A percentile compares a stretch with the other conserved stretches of the same genome.
phyloP scores from a whole-genome alignment of 164 flowering plant species.

The Magnolia kwangsiensis region DNA sequence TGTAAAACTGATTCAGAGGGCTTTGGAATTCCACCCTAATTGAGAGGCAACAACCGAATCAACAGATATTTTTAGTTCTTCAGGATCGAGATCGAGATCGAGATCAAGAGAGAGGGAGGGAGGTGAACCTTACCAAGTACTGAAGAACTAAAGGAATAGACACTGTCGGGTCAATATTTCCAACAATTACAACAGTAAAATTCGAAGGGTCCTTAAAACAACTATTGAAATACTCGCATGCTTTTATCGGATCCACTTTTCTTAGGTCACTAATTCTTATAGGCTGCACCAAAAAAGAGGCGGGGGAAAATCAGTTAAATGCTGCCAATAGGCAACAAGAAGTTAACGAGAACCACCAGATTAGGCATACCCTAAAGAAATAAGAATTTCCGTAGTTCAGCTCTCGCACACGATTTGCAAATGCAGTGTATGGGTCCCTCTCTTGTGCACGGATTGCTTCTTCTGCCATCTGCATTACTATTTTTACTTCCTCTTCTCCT shows the following conservation, averaged over 20 bases:
- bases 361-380: slow-evolving; percentile 66
- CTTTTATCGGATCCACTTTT: slow-evolving; percentile 73
- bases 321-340: neutral
- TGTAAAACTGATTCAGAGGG: slow-evolving; percentile 60
- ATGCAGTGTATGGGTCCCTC: slow-evolving; percentile 91
- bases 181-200: slow-evolving; percentile 86
- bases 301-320: neutral
- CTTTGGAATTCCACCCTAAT: slow-evolving; percentile 90
- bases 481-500: slow-evolving; percentile 80
- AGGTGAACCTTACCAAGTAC: slow-evolving; percentile 59
- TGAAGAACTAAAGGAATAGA: slow-evolving; percentile 77
- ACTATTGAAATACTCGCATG: slow-evolving; percentile 80
- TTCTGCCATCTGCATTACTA: slow-evolving; percentile 96
- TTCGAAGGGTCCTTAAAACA: slow-evolving; percentile 95
- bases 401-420: slow-evolving; percentile 93
- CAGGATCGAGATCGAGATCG: neutral
- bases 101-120: slow-evolving; percentile 1
- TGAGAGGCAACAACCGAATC: slow-evolving; percentile 14
- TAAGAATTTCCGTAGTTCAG: slow-evolving; percentile 91
- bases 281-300: slow-evolving; percentile 53
- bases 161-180: slow-evolving; percentile 67
- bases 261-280: slow-evolving; percentile 60
- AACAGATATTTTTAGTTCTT: slow-evolving; percentile 6
- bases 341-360: neutral
- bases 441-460: slow-evolving; percentile 91